phyloP scores from a whole-genome alignment of 495 filamentous ascomycete genomes.

The Ramalina intermedia region DNA sequence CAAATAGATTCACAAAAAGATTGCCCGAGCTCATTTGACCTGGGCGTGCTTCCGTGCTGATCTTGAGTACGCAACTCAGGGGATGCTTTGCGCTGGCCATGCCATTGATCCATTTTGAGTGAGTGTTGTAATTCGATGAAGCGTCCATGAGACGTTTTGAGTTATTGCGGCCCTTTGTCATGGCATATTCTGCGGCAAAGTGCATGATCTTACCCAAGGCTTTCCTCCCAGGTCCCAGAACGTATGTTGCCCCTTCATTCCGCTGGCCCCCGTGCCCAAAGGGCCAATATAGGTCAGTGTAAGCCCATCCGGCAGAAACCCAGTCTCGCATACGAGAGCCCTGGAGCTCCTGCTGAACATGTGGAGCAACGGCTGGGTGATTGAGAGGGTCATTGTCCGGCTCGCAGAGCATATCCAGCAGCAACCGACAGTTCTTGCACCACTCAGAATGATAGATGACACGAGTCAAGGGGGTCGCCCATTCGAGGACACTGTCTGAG shows the following conservation, averaged over 20 bases:
- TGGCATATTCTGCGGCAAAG: neutral
- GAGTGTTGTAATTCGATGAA: neutral
- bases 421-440: neutral
- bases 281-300: neutral
- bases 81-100: neutral
- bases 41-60: neutral
- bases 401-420: neutral
- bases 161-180: neutral
- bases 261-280: neutral
- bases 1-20: neutral
- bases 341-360: neutral
- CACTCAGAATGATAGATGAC: constrained; percentile 2
- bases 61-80: constrained; percentile 1
- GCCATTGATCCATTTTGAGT: neutral
- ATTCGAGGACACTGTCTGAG: neutral
- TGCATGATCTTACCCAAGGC: neutral
- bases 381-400: neutral
- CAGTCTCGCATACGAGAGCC: neutral
- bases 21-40: neutral
- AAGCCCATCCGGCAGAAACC: neutral
- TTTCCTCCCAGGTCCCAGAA: neutral
- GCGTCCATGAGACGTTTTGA: neutral
- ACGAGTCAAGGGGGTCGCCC: neutral
- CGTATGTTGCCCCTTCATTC: neutral
- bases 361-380: neutral